phyloP scores from a whole-genome alignment of 176 grass and related monocot genomes.

The Oryza glaberrima region DNA sequence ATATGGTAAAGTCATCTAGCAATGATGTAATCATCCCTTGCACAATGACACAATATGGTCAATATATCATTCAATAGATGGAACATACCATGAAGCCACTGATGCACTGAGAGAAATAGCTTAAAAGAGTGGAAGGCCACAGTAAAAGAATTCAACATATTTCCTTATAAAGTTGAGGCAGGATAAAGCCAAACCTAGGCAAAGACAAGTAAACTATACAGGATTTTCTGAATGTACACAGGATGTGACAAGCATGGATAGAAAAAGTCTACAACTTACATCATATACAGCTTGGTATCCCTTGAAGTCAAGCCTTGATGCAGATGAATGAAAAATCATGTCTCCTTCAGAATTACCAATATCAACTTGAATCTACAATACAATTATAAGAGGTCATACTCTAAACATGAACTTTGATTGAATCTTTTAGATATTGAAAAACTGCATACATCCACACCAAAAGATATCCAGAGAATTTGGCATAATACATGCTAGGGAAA shows the following conservation, averaged over 20 bases:
- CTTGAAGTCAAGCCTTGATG: slow-evolving; percentile 76
- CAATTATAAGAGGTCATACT: slow-evolving; percentile 4
- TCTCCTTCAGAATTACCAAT: slow-evolving; percentile 68
- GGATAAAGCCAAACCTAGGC: not conserved
- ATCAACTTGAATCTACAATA: slow-evolving; percentile 86
- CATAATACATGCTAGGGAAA: slow-evolving; percentile 15
- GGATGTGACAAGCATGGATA: slow-evolving; percentile 30
- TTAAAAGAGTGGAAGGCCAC: too few relatives aligned
- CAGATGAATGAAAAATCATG: slow-evolving; percentile 65
- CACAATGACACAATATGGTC: too few relatives aligned
- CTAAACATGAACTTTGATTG: slow-evolving; percentile 18
- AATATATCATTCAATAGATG: too few relatives aligned
- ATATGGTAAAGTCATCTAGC: too few relatives aligned
- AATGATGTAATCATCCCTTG: too few relatives aligned
- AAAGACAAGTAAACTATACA: slow-evolving; percentile 21
- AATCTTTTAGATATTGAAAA: slow-evolving; percentile 17
- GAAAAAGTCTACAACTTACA: slow-evolving; percentile 50
- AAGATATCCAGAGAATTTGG: not conserved
- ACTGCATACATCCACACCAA: not conserved
- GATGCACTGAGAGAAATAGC: not conserved
- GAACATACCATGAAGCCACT: too few relatives aligned
- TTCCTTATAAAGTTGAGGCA: slow-evolving; percentile 9
- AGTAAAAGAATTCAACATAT: not conserved
- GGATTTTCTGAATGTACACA: not conserved
- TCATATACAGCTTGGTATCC: slow-evolving; percentile 87